phyloP scores from a whole-genome alignment of 2,329 filamentous ascomycete genomes.

The Pleoardoris graminearum region DNA sequence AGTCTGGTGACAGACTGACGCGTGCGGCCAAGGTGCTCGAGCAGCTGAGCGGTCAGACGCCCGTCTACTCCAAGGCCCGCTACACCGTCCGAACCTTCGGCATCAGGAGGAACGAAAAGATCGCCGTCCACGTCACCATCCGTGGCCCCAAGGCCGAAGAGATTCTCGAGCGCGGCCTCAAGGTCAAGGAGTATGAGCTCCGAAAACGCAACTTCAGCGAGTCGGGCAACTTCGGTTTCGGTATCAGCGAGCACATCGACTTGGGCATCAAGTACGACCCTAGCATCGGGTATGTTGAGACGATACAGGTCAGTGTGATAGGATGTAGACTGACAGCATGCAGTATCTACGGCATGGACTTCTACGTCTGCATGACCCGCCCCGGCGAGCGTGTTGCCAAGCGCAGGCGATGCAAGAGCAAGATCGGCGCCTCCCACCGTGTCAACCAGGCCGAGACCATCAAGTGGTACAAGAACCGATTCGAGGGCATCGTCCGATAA shows the following conservation, averaged over 20 bases:
- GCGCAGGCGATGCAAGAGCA: constrained; percentile 86
- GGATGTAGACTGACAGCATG: constrained; percentile 24
- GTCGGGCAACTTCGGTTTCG: constrained; percentile 95
- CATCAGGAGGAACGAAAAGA: constrained; percentile 99
- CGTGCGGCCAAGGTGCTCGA: constrained; percentile 99
- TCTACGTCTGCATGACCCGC: constrained; percentile 99
- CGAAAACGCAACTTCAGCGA: constrained; percentile 99
- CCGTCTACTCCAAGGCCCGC: constrained; percentile 99
- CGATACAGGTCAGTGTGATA: not conserved
- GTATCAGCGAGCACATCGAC: constrained; percentile 99
- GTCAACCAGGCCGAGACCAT: constrained; percentile 95
- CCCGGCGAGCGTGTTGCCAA: constrained; percentile 97
- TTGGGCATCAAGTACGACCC: constrained; percentile 83
- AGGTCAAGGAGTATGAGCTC: constrained; percentile 99
- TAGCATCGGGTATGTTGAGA: constrained; percentile 43
- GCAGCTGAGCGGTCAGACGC: constrained; percentile 99
- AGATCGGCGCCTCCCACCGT: constrained; percentile 83
- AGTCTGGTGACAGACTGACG: constrained; percentile 99
- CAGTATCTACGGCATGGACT: constrained; percentile 79
- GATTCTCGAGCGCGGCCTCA: constrained; percentile 99
- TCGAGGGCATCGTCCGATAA: constrained; percentile 99
- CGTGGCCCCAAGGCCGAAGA: constrained; percentile 99
- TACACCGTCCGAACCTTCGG: constrained; percentile 99
- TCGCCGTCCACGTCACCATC: constrained; percentile 98
- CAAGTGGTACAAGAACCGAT: constrained; percentile 96